These are phyloP conservation scores for Trichomonas tenax DNA, from an alignment of 208 protist genomes.

Conservation along the genomic window DNA sequence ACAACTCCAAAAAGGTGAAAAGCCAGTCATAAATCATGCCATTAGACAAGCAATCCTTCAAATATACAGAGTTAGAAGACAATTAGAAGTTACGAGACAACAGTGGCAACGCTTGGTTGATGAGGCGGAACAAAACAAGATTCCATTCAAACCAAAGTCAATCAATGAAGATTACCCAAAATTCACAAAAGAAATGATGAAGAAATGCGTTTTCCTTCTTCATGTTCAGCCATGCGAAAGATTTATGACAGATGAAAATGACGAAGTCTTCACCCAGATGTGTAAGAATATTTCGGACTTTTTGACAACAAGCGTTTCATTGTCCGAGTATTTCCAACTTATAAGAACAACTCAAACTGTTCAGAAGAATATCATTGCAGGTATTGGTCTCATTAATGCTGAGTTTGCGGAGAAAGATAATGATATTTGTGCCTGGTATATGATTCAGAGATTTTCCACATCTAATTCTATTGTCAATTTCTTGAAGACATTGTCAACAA, in stretches of 20 bases:
- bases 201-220: neutral
- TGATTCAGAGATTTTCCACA: neutral
- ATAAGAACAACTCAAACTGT: neutral
- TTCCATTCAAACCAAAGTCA: neutral
- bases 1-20: neutral
- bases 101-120: neutral
- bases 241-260: neutral
- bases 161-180: neutral
- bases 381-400: neutral
- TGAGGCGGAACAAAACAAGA: neutral
- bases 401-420: neutral
- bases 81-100: neutral
- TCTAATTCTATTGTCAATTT: neutral
- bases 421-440: neutral
- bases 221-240: neutral
- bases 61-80: neutral
- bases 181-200: neutral
- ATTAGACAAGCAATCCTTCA: neutral
- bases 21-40: neutral
- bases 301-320: neutral
- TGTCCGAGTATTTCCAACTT: neutral
- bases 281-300: neutral
- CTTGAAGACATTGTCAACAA: neutral
- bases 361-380: neutral
- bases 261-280: neutral